A percentile compares a stretch with the other conserved stretches of the same genome.
Conservation (phyloP, 148 eudicot species). For the Nepenthes mirabilis region DNA sequence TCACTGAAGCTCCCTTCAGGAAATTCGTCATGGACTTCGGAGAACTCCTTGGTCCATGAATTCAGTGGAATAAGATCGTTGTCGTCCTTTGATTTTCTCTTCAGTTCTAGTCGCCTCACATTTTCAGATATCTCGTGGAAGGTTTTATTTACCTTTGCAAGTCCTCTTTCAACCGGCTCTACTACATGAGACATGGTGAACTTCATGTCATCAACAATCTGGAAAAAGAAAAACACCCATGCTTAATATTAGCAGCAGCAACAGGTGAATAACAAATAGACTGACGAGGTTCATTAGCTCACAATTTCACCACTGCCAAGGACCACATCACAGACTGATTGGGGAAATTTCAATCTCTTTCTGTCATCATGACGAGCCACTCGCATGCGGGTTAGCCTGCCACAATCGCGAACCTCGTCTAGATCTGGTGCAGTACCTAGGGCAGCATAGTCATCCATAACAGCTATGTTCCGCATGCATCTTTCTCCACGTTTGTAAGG, state of each 20-base stretch:
- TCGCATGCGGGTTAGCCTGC: constrained; percentile 39
- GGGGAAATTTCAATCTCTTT: constrained; percentile 63
- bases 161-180: constrained; percentile 95
- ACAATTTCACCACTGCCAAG: constrained; percentile 96
- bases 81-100: constrained; percentile 71
- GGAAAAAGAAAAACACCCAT: constrained; percentile 7
- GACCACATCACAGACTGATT: constrained; percentile 93
- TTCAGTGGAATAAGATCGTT: constrained; percentile 50
- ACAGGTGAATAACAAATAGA: not conserved
- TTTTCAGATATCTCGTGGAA: constrained; percentile 92
- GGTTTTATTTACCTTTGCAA: constrained; percentile 71
- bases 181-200: constrained; percentile 91
- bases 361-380: constrained; percentile 46
- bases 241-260: not conserved
- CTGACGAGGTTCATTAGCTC: constrained; percentile 13
- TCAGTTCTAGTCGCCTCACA: constrained; percentile 48
- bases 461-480: constrained; percentile 86
- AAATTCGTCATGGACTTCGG: constrained; percentile 42
- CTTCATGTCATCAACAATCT: constrained; percentile 97
- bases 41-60: constrained; percentile 53
- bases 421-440: constrained; percentile 81
- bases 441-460: constrained; percentile 92
- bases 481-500: constrained; percentile 94
- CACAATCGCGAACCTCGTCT: constrained; percentile 79
- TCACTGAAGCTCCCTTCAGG: constrained; percentile 73